Conservation (phyloP, 495 filamentous ascomycete species). For the Acidiella bohemica region DNA sequence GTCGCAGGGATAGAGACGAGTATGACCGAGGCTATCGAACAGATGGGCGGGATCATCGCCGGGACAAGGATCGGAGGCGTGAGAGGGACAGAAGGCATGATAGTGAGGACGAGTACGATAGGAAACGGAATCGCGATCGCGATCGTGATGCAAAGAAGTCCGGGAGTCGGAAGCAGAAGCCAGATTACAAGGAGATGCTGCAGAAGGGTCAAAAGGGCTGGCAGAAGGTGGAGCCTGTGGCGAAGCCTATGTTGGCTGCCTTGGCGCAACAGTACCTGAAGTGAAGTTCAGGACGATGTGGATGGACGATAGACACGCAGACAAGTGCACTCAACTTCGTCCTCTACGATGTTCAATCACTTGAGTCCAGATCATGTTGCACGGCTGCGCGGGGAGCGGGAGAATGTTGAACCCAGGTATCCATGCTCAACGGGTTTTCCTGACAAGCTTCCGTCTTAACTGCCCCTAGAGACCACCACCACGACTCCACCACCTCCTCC, state of each 20-base stretch:
- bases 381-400: no score
- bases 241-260: constrained; percentile 16
- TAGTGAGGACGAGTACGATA: not conserved
- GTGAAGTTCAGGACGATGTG: no score
- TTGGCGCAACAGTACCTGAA: constrained; percentile 16
- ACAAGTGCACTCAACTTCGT: no score
- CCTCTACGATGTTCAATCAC: no score
- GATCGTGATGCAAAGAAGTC: constrained; percentile 4
- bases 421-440: no score
- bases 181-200: constrained; percentile 4
- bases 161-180: not conserved
- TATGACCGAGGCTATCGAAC: constrained; percentile 6
- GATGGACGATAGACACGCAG: no score
- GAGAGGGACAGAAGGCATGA: not conserved
- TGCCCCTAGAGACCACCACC: no score
- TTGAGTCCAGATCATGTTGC: no score
- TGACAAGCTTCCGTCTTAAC: no score
- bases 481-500: no score
- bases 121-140: not conserved
- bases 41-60: not conserved
- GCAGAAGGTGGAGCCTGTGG: constrained; percentile 15
- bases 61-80: not conserved
- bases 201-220: constrained; percentile 17
- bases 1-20: not conserved
- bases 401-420: no score